Evolutionary conservation across 495 filamentous ascomycete species (phyloP), one percentile per base, ranked within the genome.

Genomic region (Neurospora sublineolata): DNA sequence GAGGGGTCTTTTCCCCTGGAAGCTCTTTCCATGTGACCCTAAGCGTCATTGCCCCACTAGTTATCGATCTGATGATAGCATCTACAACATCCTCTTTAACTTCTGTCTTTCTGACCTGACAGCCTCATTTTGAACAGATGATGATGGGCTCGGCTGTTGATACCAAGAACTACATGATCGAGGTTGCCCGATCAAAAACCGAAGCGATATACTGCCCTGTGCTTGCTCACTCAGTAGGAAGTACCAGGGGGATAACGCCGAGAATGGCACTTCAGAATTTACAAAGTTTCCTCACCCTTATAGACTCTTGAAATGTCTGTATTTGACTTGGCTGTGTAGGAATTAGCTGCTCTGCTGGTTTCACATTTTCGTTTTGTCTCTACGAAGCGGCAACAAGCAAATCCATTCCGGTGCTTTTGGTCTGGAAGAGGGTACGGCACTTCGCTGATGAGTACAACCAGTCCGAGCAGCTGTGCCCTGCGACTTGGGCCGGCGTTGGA

Each of bases 11-110:
- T 64, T 33, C 52, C 52, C 52, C 27, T 64, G 52, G 52, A 64
- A 64, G 52, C 23, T 33, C 27, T 10, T 38, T 42, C 70, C 64
- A 68, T 72, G 70, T 72, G 70, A 72, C 70, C 44, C 33, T 72
- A 27, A 68, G 70, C 70, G 70, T 72, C 70, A 72, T 72, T 39
- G 37, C 70, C 60, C 70, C 70, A 60, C 44, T 58, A 9, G 33
- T 46, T 37, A 60, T 58, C 52, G 52, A 64, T 60, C 52, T 2
- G 1, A 60, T 60, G 52, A 33, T 60, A 60, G 10, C 52, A 60
- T 60, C 27, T 8, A 60, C 27, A 33, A 60, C 14, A 64, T 14
- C 52, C 52, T 64, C 52, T 33, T 33, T 6, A 18, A 33, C 52
- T 33, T 27, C 14, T 20, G 20, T 52, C 4, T 33, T 36, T 33